Evolutionary conservation across 345 rosid species (phyloP).

Genomic region (Lumnitzera racemosa): DNA sequence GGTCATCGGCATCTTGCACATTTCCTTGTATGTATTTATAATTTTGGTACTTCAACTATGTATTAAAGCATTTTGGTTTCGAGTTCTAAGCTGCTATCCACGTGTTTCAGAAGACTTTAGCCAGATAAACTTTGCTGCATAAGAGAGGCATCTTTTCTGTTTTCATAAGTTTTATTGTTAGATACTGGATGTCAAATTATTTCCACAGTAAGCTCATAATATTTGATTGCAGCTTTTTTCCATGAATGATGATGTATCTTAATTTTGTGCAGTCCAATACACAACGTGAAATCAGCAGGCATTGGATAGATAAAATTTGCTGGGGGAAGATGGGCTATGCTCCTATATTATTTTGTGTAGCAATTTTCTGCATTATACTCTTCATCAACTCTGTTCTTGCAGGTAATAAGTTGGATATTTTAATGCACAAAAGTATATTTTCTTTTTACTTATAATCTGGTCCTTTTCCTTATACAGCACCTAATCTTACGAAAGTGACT

Average conservation of each 20-base stretch:
- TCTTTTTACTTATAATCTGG: conserved; percentile 7
- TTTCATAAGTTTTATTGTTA: too few species aligned
- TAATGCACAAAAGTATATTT: not conserved
- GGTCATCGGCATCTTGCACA: conserved; percentile 83
- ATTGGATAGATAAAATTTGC: conserved; percentile 38
- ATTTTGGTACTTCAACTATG: conserved; percentile 14
- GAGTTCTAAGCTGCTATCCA: not conserved
- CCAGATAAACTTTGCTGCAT: too few species aligned
- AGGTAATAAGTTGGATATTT: conserved; percentile 13
- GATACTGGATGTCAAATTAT: too few species aligned
- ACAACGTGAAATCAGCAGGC: conserved; percentile 30
- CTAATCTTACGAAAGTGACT: conserved; percentile 74
- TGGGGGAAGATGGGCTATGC: conserved; percentile 64
- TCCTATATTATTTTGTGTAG: conserved; percentile 49
- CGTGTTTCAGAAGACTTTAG: not conserved
- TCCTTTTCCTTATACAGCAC: conserved; percentile 38
- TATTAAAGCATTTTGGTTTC: not conserved
- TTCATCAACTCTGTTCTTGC: conserved; percentile 78
- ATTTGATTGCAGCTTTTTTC: not conserved
- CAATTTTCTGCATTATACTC: conserved; percentile 43
- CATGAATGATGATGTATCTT: conserved; percentile 1
- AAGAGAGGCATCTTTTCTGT: too few species aligned
- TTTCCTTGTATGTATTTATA: conserved; percentile 78
- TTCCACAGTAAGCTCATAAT: too few species aligned
- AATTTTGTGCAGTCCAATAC: conserved; percentile 50